A percentile compares a stretch with the other conserved stretches of the same genome.
phyloP scores from a whole-genome alignment of 805 yeast species.

The Metschnikowia drakensbergensis region DNA sequence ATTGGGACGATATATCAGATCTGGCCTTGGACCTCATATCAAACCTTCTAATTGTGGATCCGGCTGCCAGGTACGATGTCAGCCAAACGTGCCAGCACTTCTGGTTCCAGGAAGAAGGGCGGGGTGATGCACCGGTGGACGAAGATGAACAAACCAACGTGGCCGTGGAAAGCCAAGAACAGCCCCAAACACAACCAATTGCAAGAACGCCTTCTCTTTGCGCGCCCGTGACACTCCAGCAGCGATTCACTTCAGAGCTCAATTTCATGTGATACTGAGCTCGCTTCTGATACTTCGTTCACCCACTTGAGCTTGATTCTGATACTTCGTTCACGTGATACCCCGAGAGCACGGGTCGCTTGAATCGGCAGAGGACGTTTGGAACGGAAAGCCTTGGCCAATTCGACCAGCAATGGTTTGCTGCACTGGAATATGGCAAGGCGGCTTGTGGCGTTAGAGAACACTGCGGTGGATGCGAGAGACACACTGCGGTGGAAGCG shows the following conservation, averaged over 20 bases:
- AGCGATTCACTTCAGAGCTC: conserved; percentile 16
- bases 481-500: no score
- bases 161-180: background rate
- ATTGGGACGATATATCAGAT: conserved; percentile 71
- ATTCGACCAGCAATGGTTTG: no score
- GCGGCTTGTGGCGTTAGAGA: no score
- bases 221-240: conserved; percentile 17
- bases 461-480: no score
- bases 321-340: no score
- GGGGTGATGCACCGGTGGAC: background rate
- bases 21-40: conserved; percentile 62
- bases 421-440: no score
- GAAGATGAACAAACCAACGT: background rate
- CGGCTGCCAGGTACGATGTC: conserved; percentile 42
- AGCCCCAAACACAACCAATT: background rate
- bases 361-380: no score
- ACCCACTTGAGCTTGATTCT: no score
- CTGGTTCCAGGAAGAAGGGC: conserved; percentile 37
- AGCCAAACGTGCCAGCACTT: conserved; percentile 36
- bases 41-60: conserved; percentile 53
- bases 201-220: conserved; percentile 4
- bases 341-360: no score
- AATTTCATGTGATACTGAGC: conserved; percentile 4
- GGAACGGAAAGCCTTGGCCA: no score
- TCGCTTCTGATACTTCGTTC: no score